Percentiles rank a stretch among this genome's conserved stretches.
Evolutionary conservation across 192 early-diverging fungal genomes (phyloP).

Genomic region (Linnemannia zychae): DNA sequence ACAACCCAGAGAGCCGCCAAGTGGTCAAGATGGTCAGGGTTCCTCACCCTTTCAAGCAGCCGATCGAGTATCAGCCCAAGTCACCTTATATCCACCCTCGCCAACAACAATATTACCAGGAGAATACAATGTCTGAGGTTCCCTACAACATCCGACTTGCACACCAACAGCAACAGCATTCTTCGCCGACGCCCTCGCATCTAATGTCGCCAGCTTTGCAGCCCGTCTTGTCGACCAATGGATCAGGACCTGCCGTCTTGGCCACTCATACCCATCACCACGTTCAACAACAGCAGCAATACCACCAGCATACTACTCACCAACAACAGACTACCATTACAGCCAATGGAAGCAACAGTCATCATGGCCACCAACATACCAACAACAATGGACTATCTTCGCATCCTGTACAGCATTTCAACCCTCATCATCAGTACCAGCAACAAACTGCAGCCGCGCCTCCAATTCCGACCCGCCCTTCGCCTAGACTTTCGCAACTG

Average conservation of each 20-base stretch:
- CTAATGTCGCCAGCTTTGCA: slow-evolving; percentile 35
- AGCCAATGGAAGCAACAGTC: background rate
- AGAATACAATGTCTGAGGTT: background rate
- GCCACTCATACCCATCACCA: slow-evolving; percentile 23
- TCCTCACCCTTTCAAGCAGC: slow-evolving; percentile 25
- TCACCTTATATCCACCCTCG: background rate
- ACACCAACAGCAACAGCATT: background rate
- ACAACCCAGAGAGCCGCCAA: slow-evolving; percentile 33
- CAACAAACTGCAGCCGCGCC: background rate
- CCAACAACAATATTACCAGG: no score
- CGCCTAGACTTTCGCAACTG: slow-evolving; percentile 24
- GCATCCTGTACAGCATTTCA: background rate
- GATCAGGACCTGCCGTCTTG: slow-evolving; percentile 41
- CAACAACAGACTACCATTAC: background rate
- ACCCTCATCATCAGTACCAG: background rate
- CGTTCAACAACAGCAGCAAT: slow-evolving; percentile 8
- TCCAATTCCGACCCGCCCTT: slow-evolving; percentile 29
- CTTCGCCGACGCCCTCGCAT: slow-evolving; percentile 21
- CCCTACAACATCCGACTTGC: background rate
- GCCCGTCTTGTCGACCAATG: slow-evolving; percentile 34
- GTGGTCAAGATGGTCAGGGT: slow-evolving; percentile 33
- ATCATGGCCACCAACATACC: background rate
- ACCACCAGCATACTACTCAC: slow-evolving; percentile 7
- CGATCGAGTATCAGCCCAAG: slow-evolving; percentile 24
- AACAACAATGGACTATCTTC: background rate